Percentiles rank a stretch among this genome's conserved stretches.
Conservation (phyloP, 2,329 filamentous ascomycete genomes). For the Massarina eburnea region DNA sequence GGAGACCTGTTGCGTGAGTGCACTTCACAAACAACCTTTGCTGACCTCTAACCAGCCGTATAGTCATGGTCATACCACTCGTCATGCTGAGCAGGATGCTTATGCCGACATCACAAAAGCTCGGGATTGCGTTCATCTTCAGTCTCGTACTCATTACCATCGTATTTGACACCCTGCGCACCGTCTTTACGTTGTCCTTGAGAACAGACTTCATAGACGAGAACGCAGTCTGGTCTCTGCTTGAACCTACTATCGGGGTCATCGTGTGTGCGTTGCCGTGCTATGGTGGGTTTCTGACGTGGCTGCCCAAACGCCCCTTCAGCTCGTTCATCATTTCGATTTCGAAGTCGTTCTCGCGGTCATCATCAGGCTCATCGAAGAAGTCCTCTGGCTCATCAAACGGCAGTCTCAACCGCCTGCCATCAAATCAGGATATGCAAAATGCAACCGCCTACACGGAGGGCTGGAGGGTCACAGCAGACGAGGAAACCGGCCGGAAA, state of each 20-base stretch:
- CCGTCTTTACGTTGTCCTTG: slow-evolving; percentile 6
- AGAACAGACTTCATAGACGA: not conserved
- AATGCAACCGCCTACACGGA: too few relatives aligned
- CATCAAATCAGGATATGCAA: too few relatives aligned
- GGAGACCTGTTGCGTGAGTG: slow-evolving; percentile 6
- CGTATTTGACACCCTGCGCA: slow-evolving; percentile 6
- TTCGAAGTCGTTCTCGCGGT: not conserved
- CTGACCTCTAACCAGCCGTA: not conserved
- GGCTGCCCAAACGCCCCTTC: not conserved
- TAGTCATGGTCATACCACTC: slow-evolving; percentile 1
- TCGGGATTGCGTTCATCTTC: slow-evolving; percentile 9
- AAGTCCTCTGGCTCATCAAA: too few relatives aligned
- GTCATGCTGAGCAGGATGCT: slow-evolving; percentile 6
- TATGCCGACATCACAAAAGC: slow-evolving; percentile 6
- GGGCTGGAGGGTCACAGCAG: too few relatives aligned
- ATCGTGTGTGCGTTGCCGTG: slow-evolving; percentile 14
- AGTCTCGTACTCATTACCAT: slow-evolving; percentile 9
- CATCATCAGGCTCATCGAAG: too few relatives aligned
- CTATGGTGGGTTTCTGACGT: slow-evolving; percentile 7
- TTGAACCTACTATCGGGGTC: slow-evolving; percentile 10
- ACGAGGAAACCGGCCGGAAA: too few relatives aligned
- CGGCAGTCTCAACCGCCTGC: too few relatives aligned
- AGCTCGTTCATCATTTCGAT: not conserved
- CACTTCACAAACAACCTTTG: not conserved
- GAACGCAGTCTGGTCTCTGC: slow-evolving; percentile 10